These are phyloP conservation scores for Cladosporium oxysporum DNA, from an alignment of 2,329 filamentous ascomycete species.

Conservation along the genomic window DNA sequence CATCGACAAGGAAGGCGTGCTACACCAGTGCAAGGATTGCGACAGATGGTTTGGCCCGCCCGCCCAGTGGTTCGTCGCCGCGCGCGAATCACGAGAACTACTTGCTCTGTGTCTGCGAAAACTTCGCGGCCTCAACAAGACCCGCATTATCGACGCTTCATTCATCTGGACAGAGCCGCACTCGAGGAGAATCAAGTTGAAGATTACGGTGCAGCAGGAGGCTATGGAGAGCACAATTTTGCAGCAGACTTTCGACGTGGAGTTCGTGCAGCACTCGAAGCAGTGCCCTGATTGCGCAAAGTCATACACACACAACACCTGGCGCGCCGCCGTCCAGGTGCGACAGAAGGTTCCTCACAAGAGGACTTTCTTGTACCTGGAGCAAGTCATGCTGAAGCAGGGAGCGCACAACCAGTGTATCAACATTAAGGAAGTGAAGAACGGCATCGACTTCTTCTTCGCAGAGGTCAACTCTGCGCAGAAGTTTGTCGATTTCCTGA, in stretches of 20 bases:
- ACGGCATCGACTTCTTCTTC: conserved; percentile 96
- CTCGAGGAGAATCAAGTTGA: conserved; percentile 87
- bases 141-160: conserved; percentile 90
- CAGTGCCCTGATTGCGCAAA: conserved; percentile 96
- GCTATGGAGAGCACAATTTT: conserved; percentile 68
- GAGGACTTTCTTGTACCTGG: conserved; percentile 78
- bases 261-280: conserved; percentile 86
- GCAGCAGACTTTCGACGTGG: conserved; percentile 93
- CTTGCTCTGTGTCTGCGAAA: conserved; percentile 89
- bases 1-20: conserved; percentile 83
- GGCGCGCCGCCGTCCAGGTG: conserved; percentile 90
- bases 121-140: conserved; percentile 80
- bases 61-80: conserved; percentile 78
- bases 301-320: conserved; percentile 94
- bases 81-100: conserved; percentile 86
- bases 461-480: conserved; percentile 86
- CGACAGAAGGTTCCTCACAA: conserved; percentile 97
- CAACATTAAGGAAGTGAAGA: conserved; percentile 96
- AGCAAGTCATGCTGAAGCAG: conserved; percentile 95
- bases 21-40: conserved; percentile 93
- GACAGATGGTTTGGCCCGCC: conserved; percentile 92
- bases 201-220: conserved; percentile 85
- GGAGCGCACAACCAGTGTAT: conserved; percentile 88
- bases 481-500: conserved; percentile 87
- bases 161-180: conserved; percentile 99